Percentiles rank a stretch among this genome's conserved stretches.
These are phyloP conservation scores for Cyamopsis tetragonoloba DNA, from an alignment of 306 rosid species.

Conservation along the genomic window DNA sequence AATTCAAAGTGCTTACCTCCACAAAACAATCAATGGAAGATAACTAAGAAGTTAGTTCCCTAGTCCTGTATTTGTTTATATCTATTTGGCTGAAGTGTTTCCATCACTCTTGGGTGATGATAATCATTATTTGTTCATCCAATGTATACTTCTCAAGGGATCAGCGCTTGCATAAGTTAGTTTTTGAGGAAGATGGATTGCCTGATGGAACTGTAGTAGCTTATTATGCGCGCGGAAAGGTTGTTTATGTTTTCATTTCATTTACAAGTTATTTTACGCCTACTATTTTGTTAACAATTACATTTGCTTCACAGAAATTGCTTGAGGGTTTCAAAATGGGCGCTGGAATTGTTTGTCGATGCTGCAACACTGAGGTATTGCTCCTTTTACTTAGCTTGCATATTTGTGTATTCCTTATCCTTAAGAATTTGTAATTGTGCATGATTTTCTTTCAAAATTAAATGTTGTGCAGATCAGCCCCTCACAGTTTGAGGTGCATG, in stretches of 20 bases:
- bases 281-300: slow-evolving; percentile 7
- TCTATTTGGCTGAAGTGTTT: slow-evolving; percentile 17
- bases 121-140: slow-evolving; percentile 12
- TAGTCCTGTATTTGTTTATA: neutral
- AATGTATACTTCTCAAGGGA: slow-evolving; percentile 54
- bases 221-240: slow-evolving; percentile 96
- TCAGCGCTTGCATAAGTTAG: slow-evolving; percentile 87
- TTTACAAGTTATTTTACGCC: slow-evolving; percentile 20
- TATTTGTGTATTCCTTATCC: slow-evolving; percentile 3
- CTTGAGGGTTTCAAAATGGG: slow-evolving; percentile 92
- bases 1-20: slow-evolving; percentile 41
- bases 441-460: slow-evolving; percentile 20
- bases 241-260: slow-evolving; percentile 30
- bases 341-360: slow-evolving; percentile 79
- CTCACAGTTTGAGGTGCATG: slow-evolving; percentile 94
- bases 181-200: slow-evolving; percentile 84
- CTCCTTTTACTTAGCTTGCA: slow-evolving; percentile 24
- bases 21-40: slow-evolving; percentile 66
- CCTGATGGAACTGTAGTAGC: slow-evolving; percentile 98
- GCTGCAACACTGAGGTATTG: slow-evolving; percentile 81
- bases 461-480: slow-evolving; percentile 78
- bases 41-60: slow-evolving; percentile 67
- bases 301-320: slow-evolving; percentile 60
- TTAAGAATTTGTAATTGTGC: neutral
- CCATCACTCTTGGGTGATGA: slow-evolving; percentile 7